Conservation (phyloP, 2,329 filamentous ascomycete genomes). For the Proliferodiscus dingleyae region DNA sequence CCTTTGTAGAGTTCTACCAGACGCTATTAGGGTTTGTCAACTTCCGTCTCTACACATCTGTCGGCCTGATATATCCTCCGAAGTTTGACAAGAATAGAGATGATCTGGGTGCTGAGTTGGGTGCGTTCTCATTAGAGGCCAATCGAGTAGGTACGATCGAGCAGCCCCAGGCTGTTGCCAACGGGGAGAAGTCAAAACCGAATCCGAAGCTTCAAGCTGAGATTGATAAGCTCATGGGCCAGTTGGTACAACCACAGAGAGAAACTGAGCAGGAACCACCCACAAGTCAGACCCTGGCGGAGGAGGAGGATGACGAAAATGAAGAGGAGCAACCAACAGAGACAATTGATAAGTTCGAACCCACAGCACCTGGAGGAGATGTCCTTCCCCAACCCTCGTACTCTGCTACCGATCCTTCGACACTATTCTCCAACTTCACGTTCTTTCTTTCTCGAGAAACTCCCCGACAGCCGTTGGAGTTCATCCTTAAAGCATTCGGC, state of each 20-base stretch:
- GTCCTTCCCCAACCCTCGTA: constrained; percentile 72
- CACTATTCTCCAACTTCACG: constrained; percentile 83
- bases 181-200: constrained; percentile 46
- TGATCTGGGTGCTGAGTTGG: constrained; percentile 82
- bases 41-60: constrained; percentile 85
- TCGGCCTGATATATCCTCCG: constrained; percentile 91
- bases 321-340: constrained; percentile 48
- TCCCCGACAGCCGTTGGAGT: constrained; percentile 83
- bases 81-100: constrained; percentile 87
- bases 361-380: constrained; percentile 78
- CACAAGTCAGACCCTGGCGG: constrained; percentile 38
- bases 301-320: constrained; percentile 38
- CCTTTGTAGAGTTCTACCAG: constrained; percentile 98
- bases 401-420: constrained; percentile 60
- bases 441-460: constrained; percentile 94
- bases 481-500: constrained; percentile 87
- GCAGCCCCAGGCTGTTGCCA: constrained; percentile 47
- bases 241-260: constrained; percentile 54
- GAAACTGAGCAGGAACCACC: constrained; percentile 39
- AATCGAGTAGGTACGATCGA: constrained; percentile 54
- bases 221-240: constrained; percentile 64
- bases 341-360: constrained; percentile 87
- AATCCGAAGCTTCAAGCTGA: constrained; percentile 60
- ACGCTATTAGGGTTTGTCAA: constrained; percentile 94
- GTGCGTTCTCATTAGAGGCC: constrained; percentile 85